Conservation (phyloP, 306 rosid species). For the Sicyos edulis region DNA sequence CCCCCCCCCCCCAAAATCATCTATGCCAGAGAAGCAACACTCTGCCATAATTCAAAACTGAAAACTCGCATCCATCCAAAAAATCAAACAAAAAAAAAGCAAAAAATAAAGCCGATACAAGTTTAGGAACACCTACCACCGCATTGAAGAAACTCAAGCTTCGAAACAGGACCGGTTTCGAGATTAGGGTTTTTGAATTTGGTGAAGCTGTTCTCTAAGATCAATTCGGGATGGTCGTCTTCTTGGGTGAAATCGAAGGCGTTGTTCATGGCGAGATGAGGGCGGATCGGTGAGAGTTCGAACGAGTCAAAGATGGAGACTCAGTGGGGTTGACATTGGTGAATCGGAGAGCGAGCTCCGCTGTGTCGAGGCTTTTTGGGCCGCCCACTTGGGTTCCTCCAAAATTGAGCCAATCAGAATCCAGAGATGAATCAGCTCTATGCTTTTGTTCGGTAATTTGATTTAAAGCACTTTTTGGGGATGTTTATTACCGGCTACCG, state of each 20-base stretch:
- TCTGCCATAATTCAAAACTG: neutral
- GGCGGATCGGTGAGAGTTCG: slow-evolving; percentile 19
- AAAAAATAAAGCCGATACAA: neutral
- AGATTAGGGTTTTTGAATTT: slow-evolving; percentile 37
- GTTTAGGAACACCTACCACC: slow-evolving; percentile 52
- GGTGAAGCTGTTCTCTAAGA: slow-evolving; percentile 22
- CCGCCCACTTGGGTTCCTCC: slow-evolving; percentile 13
- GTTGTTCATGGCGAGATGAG: slow-evolving; percentile 37
- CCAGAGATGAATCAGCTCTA: neutral
- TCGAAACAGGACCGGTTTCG: slow-evolving; percentile 22
- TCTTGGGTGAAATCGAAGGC: slow-evolving; percentile 58
- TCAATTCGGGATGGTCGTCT: slow-evolving; percentile 38
- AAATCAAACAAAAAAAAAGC: slow-evolving; percentile 6
- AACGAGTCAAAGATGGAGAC: slow-evolving; percentile 13
- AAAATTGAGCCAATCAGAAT: neutral
- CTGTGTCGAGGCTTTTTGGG: neutral
- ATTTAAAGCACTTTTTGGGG: no score
- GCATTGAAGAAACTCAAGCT: slow-evolving; percentile 27
- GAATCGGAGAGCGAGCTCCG: neutral
- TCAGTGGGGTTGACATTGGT: neutral
- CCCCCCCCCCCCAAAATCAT: slow-evolving; percentile 1
- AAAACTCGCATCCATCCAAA: neutral
- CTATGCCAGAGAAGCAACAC: neutral
- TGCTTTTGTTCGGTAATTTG: no score
- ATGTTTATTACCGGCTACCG: no score